These are phyloP conservation scores for Mucor lusitanicus DNA, from an alignment of 371 early-diverging fungal species.

Conservation along the genomic window DNA sequence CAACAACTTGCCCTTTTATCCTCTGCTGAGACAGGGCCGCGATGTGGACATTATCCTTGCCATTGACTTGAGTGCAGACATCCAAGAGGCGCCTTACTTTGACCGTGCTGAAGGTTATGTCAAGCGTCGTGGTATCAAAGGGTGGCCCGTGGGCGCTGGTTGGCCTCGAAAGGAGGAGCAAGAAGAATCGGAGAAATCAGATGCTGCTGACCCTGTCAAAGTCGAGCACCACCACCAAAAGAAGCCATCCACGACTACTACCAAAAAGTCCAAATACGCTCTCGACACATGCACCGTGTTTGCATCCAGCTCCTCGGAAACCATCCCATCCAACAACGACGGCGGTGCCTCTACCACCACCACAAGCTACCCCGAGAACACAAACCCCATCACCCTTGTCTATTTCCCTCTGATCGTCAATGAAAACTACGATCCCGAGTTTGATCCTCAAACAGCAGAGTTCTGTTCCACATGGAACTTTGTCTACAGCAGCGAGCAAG, in stretches of 20 bases:
- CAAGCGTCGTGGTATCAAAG: slow-evolving; percentile 46
- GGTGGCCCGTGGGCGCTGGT: slow-evolving; percentile 47
- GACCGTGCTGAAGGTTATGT: slow-evolving; percentile 61
- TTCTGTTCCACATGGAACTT: slow-evolving; percentile 73
- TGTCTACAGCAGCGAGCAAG: slow-evolving; percentile 61
- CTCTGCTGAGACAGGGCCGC: slow-evolving; percentile 64
- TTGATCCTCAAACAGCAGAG: slow-evolving; percentile 64
- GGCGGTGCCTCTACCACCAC: slow-evolving; percentile 5
- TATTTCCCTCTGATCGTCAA: slow-evolving; percentile 68
- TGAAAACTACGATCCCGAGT: slow-evolving; percentile 50
- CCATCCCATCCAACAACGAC: slow-evolving; percentile 11
- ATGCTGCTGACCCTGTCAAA: slow-evolving; percentile 26
- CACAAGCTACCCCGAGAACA: slow-evolving; percentile 17
- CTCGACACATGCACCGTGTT: slow-evolving; percentile 49
- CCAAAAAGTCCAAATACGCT: slow-evolving; percentile 22
- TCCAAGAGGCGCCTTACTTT: slow-evolving; percentile 64
- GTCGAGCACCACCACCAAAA: slow-evolving; percentile 29
- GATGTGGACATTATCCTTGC: slow-evolving; percentile 68
- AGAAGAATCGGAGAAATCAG: slow-evolving; percentile 13
- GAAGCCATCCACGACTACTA: slow-evolving; percentile 1
- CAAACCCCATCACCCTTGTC: slow-evolving; percentile 54
- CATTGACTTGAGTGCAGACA: slow-evolving; percentile 69
- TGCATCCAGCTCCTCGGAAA: slow-evolving; percentile 28
- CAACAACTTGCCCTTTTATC: slow-evolving; percentile 76
- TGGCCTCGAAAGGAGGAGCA: slow-evolving; percentile 38